A percentile compares a stretch with the other conserved stretches of the same genome.
Conservation (phyloP, 2,329 filamentous ascomycete genomes). For the Corinectria fuckeliana region DNA sequence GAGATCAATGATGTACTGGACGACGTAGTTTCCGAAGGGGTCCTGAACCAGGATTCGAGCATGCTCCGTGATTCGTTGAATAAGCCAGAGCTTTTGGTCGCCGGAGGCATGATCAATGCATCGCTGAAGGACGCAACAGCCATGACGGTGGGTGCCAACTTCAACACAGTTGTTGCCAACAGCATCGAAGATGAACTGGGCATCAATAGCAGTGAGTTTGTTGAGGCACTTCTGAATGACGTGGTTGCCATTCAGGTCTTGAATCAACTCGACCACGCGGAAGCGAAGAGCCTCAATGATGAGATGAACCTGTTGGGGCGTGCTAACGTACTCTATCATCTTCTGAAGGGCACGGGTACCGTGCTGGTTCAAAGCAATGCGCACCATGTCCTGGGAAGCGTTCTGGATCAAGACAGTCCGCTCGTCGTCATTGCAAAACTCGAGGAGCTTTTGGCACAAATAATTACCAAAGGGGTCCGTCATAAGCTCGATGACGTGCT, state of each 20-base stretch:
- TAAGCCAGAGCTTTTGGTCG: constrained; percentile 85
- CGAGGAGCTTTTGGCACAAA: constrained; percentile 96
- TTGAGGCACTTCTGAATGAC: constrained; percentile 99
- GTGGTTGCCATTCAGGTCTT: constrained; percentile 97
- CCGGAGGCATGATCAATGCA: constrained; percentile 97
- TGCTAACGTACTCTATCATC: constrained; percentile 98
- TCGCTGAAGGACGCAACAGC: constrained; percentile 96
- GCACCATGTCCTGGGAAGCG: constrained; percentile 84
- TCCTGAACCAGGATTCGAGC: constrained; percentile 92
- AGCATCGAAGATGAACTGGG: constrained; percentile 96
- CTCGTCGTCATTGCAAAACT: constrained; percentile 94
- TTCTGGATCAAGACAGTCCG: constrained; percentile 92
- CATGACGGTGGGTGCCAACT: constrained; percentile 95
- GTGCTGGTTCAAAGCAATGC: constrained; percentile 95
- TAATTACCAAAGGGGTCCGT: constrained; percentile 99
- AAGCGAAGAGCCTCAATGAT: constrained; percentile 85
- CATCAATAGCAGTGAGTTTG: constrained; percentile 82
- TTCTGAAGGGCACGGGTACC: constrained; percentile 96
- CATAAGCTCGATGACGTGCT: constrained; percentile 97
- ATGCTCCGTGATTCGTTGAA: constrained; percentile 84
- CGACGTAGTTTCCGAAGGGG: constrained; percentile 97
- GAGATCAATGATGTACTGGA: constrained; percentile 97
- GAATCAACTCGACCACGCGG: constrained; percentile 91
- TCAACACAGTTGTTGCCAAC: constrained; percentile 86
- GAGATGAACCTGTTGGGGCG: constrained; percentile 80